Evolutionary conservation across 306 rosid genomes (phyloP).

Genomic region (Rubus parviflorus): DNA sequence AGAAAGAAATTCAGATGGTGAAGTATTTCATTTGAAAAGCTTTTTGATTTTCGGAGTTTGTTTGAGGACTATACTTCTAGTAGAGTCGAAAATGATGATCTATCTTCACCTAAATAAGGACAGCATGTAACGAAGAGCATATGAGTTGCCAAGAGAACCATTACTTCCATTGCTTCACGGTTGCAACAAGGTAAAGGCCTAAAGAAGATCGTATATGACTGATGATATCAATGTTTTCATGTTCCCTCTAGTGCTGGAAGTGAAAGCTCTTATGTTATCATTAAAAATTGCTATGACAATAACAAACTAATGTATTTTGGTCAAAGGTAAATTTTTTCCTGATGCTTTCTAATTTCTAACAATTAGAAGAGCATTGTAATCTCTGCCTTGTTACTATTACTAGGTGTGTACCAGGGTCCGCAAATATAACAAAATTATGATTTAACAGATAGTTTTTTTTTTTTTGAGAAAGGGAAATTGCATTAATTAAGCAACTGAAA

Average conservation of each 20-base stretch:
- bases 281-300: not conserved
- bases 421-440: too few species aligned
- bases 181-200: not conserved
- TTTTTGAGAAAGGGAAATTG: too few species aligned
- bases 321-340: not conserved
- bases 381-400: too few species aligned
- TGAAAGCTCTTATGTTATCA: not conserved
- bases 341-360: too few species aligned
- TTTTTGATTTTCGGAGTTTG: not conserved
- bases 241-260: not conserved
- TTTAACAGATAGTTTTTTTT: too few species aligned
- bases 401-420: too few species aligned
- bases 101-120: not conserved
- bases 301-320: not conserved
- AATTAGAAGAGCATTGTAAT: too few species aligned
- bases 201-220: not conserved
- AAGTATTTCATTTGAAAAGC: conserved; percentile 55
- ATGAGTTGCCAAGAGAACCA: not conserved
- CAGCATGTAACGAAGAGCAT: not conserved
- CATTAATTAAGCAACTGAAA: too few species aligned
- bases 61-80: not conserved
- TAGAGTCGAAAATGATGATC: not conserved
- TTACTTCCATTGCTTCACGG: not conserved
- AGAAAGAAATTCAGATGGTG: conserved; percentile 68
- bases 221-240: not conserved